Percentiles rank a stretch among this genome's conserved stretches.
These are phyloP conservation scores for Epichloe uncinata DNA, from an alignment of 2,329 filamentous ascomycete species.

Conservation along the genomic window DNA sequence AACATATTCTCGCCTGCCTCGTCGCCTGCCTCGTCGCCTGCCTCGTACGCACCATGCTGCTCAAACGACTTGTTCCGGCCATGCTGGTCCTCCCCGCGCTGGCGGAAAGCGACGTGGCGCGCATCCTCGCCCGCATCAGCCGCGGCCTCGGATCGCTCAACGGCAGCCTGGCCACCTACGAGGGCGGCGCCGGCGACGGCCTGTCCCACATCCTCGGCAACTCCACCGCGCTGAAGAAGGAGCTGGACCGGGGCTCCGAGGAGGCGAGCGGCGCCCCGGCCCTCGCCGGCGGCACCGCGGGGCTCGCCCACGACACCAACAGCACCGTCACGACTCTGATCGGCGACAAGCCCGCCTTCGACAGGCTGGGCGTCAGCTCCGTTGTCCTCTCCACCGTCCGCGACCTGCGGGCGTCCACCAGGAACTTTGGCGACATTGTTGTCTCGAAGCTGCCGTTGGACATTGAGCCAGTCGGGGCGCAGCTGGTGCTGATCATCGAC, in stretches of 20 bases:
- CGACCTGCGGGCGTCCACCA: background rate
- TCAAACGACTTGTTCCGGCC: background rate
- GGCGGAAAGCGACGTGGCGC: background rate
- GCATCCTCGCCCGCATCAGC: background rate
- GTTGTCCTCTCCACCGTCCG: background rate
- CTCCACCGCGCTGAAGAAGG: constrained; percentile 7
- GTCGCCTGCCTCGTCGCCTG: too few species aligned
- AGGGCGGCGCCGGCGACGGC: too few species aligned
- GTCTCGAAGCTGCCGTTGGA: background rate
- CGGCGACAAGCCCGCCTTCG: background rate
- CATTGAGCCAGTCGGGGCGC: background rate
- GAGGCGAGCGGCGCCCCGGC: background rate
- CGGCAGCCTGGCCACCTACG: constrained; percentile 8
- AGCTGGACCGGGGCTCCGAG: background rate
- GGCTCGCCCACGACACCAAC: background rate
- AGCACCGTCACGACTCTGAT: background rate
- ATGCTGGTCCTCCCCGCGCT: background rate
- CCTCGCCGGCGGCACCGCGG: background rate
- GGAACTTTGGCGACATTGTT: background rate
- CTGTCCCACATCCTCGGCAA: background rate
- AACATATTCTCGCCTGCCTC: too few species aligned
- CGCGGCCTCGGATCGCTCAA: constrained; percentile 2
- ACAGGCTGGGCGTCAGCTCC: background rate
- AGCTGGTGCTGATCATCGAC: background rate
- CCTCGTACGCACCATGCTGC: background rate